These are phyloP conservation scores for Sporothrix sp. DNA, from an alignment of 2,329 filamentous ascomycete species.

Conservation along the genomic window DNA sequence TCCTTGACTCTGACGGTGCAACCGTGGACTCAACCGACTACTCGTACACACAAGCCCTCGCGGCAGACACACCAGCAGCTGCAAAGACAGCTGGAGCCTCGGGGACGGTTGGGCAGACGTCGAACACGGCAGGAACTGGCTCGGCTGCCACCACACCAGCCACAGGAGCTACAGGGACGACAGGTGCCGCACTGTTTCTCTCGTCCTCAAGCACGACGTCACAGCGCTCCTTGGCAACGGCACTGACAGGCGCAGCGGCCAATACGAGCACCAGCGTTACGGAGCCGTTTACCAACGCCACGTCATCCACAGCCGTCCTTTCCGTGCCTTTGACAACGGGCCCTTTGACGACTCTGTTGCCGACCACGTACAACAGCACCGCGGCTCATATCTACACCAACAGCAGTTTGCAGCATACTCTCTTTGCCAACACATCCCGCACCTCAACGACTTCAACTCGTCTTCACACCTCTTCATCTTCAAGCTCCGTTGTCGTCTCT, in stretches of 20 bases:
- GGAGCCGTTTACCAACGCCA: slow-evolving; percentile 5
- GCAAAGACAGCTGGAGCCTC: neutral
- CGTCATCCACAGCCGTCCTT: neutral
- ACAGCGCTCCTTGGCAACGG: slow-evolving; percentile 1
- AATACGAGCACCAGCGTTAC: neutral
- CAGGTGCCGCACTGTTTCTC: neutral
- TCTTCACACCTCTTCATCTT: slow-evolving; percentile 11
- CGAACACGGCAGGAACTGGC: too few species aligned
- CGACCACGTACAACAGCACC: neutral
- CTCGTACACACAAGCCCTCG: neutral
- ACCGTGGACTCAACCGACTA: slow-evolving; percentile 4
- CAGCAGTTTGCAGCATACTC: slow-evolving; percentile 11
- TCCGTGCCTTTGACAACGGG: slow-evolving; percentile 10
- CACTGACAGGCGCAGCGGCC: neutral
- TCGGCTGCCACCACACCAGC: neutral
- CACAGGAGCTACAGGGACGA: neutral
- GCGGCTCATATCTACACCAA: slow-evolving; percentile 5
- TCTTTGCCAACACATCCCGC: slow-evolving; percentile 22
- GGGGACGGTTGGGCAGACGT: neutral
- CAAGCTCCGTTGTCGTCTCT: slow-evolving; percentile 10
- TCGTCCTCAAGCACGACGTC: neutral
- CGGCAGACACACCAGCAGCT: neutral
- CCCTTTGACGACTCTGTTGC: neutral
- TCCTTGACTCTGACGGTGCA: neutral
- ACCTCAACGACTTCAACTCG: slow-evolving; percentile 16